phyloP scores from a whole-genome alignment of 192 early-diverging fungal genomes.

The Coemansia sp. region DNA sequence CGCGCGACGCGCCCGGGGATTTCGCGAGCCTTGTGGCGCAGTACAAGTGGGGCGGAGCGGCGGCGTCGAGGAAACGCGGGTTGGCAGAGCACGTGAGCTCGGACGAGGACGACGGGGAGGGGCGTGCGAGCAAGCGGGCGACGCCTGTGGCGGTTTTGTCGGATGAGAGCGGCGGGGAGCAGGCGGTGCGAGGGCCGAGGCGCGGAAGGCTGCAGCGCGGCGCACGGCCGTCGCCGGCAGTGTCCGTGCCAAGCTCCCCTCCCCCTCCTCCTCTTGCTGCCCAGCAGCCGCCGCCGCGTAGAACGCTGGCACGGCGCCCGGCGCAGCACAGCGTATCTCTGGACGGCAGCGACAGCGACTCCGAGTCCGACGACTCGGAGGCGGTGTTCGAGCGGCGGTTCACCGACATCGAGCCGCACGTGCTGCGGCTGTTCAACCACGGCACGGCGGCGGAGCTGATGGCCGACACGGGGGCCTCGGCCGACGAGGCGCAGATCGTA shows the following conservation, averaged over 20 bases:
- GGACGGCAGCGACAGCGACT: no score
- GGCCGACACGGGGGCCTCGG: conserved; percentile 33
- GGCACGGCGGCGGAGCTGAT: conserved; percentile 27
- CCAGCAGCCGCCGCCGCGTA: not conserved
- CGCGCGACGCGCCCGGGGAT: not conserved
- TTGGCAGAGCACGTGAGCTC: conserved; percentile 15
- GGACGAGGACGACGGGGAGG: not conserved
- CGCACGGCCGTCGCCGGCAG: conserved; percentile 8
- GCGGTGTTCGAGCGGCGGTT: conserved; percentile 28
- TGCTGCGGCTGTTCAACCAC: conserved; percentile 37
- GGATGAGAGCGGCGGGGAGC: conserved; percentile 5
- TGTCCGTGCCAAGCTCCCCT: conserved; percentile 1
- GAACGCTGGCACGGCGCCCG: conserved; percentile 14
- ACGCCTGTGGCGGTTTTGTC: conserved; percentile 15
- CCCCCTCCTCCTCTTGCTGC: conserved; percentile 9
- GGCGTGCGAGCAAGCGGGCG: conserved; percentile 10
- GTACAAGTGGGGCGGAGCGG: conserved; percentile 15
- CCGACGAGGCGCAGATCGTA: conserved; percentile 44
- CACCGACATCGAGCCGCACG: conserved; percentile 32
- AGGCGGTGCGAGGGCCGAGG: conserved; percentile 7
- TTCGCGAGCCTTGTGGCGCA: conserved; percentile 20
- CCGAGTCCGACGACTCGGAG: conserved; percentile 20
- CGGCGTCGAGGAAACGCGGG: conserved; percentile 20
- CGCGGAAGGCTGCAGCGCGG: conserved; percentile 29
- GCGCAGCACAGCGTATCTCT: no score